Base-by-base conservation (phyloP, 2,329 filamentous ascomycete genomes). In the Fusarium sulawesiense region DNA sequence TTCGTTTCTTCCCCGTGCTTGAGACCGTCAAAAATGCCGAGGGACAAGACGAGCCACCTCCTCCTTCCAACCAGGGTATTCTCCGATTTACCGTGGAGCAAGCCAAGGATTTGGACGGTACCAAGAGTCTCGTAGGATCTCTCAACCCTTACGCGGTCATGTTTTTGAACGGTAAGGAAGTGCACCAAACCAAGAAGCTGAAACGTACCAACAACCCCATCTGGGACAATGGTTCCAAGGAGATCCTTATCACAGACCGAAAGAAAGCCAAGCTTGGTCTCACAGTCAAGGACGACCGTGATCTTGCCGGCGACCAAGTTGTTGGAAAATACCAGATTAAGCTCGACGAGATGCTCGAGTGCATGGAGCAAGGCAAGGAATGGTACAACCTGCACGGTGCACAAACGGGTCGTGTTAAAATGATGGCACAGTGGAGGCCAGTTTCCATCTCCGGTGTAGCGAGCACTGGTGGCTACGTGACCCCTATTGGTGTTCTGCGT, bases 201-300 rank as follows among this genome's bases (percentile, higher is more conserved):
- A 99, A 98, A 87, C 91, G 95, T 66, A 98, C 94, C 64, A 99
- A 99, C 82, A 96, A 97, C 75, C 96, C 96, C 10, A 94, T 99
- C 75, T 99, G 94, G 91, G 91, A 95, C 56, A 92, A 98, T 77
- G 93, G 93, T 9, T 92, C 90, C 73, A 97, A 97, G 82, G 96
- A 99, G 77, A 89, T 99, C 73, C 89, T 99, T 66, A 95, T 99
- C 77, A 98, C 94, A 1, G 94, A 99, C 78, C 91, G 93, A 68
- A 97, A 94, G 83, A 91, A 89, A 77, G 94, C 96, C 60, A 96
- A 93, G 78, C 86, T 99, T 55, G 97, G 95, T 59, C 84, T 99
- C 58, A 92, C 95, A 18, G 90, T 99, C 86, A 99, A 98, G 82
- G 96, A 99, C 77, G 95, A 98, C 73, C 91, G 95, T 68, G 95